Percentiles rank a stretch among this genome's conserved stretches.
Conservation (phyloP, 2,329 filamentous ascomycete genomes). For the Lecanicillium sp. region DNA sequence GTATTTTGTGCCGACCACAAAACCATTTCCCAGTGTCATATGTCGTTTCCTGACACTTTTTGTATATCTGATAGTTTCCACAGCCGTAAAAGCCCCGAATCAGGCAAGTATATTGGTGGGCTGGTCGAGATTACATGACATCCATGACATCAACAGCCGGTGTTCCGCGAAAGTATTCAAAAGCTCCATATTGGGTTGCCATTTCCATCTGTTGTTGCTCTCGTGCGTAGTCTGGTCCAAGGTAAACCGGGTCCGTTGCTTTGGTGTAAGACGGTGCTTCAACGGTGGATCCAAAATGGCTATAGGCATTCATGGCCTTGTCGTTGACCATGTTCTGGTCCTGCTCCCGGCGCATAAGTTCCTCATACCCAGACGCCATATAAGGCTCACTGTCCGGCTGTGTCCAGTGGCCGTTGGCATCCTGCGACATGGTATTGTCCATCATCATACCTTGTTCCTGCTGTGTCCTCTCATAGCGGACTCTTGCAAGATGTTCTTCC, state of each 20-base stretch:
- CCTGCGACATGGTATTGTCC: conserved; percentile 45
- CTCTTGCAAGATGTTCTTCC: conserved; percentile 48
- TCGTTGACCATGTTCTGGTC: conserved; percentile 29
- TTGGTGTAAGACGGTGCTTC: conserved; percentile 36
- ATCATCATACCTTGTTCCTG: conserved; percentile 39
- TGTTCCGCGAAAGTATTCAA: conserved; percentile 37
- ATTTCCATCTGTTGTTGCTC: conserved; percentile 48
- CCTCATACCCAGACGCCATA: conserved; percentile 74
- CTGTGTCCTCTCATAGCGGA: conserved; percentile 47
- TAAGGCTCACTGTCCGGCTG: conserved; percentile 63
- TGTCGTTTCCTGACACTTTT: too few species aligned
- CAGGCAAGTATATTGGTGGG: too few species aligned
- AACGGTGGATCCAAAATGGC: conserved; percentile 32
- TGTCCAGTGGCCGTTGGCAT: conserved; percentile 44
- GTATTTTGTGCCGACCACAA: too few species aligned
- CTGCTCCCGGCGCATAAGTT: conserved; percentile 56
- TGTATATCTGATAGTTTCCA: too few species aligned
- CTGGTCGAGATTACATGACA: neutral
- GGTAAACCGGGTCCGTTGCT: conserved; percentile 64
- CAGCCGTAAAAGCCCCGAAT: too few species aligned
- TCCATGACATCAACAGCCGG: conserved; percentile 38
- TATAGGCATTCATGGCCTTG: conserved; percentile 32
- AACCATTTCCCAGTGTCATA: too few species aligned
- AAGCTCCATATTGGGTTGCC: conserved; percentile 61
- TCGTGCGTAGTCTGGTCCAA: conserved; percentile 31